Evolutionary conservation across 257 asterid species (phyloP).

Genomic region (Mitragyna speciosa): DNA sequence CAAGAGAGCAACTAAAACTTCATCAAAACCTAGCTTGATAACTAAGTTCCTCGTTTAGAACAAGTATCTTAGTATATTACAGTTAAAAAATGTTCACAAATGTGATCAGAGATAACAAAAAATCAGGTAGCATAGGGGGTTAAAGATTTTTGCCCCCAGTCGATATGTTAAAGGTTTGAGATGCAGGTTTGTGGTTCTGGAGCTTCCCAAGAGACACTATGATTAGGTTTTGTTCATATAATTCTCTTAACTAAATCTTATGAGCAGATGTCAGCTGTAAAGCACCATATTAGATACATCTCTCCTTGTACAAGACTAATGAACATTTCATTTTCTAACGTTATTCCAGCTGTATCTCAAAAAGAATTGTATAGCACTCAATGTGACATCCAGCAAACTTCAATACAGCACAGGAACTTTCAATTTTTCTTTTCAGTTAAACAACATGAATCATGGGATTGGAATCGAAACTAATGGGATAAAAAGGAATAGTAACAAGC

Average conservation of each 20-base stretch:
- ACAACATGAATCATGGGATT: neutral
- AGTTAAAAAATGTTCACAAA: neutral
- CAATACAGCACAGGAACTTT: neutral
- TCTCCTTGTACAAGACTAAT: neutral
- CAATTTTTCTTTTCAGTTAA: neutral
- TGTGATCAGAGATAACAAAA: neutral
- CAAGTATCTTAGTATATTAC: neutral
- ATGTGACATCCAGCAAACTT: neutral
- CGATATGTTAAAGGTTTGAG: neutral
- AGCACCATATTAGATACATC: neutral
- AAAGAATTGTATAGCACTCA: neutral
- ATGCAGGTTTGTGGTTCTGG: neutral
- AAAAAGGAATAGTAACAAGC: neutral
- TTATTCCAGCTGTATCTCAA: neutral
- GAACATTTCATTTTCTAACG: neutral
- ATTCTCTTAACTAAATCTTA: neutral
- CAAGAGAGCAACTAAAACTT: constrained; percentile 19
- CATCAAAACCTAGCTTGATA: constrained; percentile 8
- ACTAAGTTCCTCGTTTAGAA: neutral
- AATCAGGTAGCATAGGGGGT: no score
- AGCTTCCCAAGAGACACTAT: neutral
- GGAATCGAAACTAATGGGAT: neutral
- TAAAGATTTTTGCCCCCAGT: neutral
- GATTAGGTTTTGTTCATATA: neutral
- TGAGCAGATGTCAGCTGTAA: neutral